Base-by-base conservation (phyloP, 306 rosid species). In the Datisca glomerata region DNA sequence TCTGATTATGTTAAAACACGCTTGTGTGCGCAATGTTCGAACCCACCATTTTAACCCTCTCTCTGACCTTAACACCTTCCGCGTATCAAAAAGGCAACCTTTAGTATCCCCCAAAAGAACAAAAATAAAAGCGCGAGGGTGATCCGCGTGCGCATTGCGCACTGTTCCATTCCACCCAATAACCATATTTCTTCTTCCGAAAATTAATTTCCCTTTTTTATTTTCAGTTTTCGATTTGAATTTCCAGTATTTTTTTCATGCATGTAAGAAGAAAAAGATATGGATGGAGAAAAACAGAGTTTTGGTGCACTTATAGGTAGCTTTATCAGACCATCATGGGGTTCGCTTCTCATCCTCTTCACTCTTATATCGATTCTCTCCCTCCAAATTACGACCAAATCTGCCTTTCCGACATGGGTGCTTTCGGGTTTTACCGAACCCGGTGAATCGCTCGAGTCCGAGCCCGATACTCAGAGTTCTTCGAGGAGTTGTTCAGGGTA, bases 261-360 rank as follows among this genome's bases (percentile, higher is more conserved):
- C 49, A 60, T 33, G 61, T 33, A 24, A 41, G 5, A 9, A 11
- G 1, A 22, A 28, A 16, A 21, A 3, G 37, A 13, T 12, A 81
- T 74, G 94, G 78, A 71, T 57, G 64, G 75, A 2, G 84, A 71
- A 1, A 75, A 78, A 42, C 18, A 61, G 8, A 40, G 43, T 18
- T 41, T 56, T 10, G 43, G 16, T 41, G 9, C 42, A 1, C 2
- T 69, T 12, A 4, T 45, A 0, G 56, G 66, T 6, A 27, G 41
- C 44, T 46, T 41, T 6, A 36, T 51, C 35, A 53, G 56, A 13
- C 77, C 79, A 8, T 45, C 91, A 4, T 79, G 71, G 60, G 4
- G 67, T 4, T 53, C 67, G 3, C 8, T 74, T 7, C 58, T 77
- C 33, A 59, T 89, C 23, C 16, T 78, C 21, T 59, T 80, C 60